Evolutionary conservation across 208 protist genomes (phyloP).

Genomic region (Trypanosoma grayi): DNA sequence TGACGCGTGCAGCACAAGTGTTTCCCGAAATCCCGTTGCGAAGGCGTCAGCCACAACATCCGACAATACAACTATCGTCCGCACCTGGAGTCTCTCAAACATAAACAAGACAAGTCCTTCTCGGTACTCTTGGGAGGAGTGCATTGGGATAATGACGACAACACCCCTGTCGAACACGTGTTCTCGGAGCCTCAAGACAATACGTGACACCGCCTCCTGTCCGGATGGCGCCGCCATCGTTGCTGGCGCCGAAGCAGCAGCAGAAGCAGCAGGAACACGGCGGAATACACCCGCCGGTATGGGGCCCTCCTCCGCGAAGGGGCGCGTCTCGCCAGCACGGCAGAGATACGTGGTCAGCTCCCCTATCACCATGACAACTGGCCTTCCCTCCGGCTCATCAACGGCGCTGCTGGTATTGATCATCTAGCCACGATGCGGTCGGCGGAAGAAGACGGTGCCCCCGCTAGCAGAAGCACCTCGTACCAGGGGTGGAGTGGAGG

Average conservation of each 20-base stretch:
- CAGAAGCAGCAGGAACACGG: not conserved
- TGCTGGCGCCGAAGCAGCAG: not conserved
- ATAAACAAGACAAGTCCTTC: constrained; percentile 35
- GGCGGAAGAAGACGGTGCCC: not conserved
- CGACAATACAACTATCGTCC: constrained; percentile 44
- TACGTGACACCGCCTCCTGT: not conserved
- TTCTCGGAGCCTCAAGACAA: constrained; percentile 28
- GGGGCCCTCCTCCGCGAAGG: constrained; percentile 26
- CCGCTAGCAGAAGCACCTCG: too few relatives aligned
- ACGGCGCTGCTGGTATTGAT: too few relatives aligned
- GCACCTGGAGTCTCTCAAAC: constrained; percentile 27
- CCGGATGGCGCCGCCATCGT: not conserved
- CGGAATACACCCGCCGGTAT: constrained; percentile 26
- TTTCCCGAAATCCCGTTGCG: constrained; percentile 31
- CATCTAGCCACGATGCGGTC: not conserved
- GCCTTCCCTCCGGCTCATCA: constrained; percentile 7
- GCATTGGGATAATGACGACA: constrained; percentile 40
- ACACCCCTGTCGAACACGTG: constrained; percentile 30
- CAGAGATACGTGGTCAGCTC: constrained; percentile 21
- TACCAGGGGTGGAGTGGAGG: too few relatives aligned
- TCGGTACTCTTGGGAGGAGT: constrained; percentile 24
- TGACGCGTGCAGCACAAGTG: constrained; percentile 38
- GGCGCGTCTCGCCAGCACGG: constrained; percentile 18
- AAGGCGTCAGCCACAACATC: constrained; percentile 56
- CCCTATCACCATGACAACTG: constrained; percentile 14